Percentiles rank a stretch among this genome's conserved stretches.
Evolutionary conservation across 2,329 filamentous ascomycete species (phyloP).

Genomic region (Colletotrichum coccodes): DNA sequence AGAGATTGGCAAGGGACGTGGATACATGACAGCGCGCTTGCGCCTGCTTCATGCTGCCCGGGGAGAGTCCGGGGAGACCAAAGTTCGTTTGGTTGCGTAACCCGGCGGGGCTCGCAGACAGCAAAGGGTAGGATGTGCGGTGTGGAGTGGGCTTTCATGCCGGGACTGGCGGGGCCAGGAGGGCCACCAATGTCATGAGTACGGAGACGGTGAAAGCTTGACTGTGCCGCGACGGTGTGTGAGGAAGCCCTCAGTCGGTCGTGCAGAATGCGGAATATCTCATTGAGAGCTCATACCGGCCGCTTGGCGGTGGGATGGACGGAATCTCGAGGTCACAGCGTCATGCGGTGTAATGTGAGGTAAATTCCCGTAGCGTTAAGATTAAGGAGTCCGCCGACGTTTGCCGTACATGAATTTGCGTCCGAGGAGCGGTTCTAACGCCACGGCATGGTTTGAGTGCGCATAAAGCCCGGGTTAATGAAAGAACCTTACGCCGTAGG

Average conservation of each 20-base stretch:
- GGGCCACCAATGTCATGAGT: constrained; percentile 27
- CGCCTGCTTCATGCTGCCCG: constrained; percentile 7
- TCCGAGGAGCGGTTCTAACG: background rate
- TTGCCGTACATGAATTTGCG: background rate
- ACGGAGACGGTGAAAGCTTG: constrained; percentile 27
- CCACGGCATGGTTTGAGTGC: background rate
- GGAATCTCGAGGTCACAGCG: background rate
- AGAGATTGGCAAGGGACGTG: background rate
- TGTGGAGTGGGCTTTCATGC: constrained; percentile 1
- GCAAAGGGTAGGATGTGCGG: constrained; percentile 1
- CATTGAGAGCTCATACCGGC: background rate
- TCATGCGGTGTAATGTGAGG: background rate
- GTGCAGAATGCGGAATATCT: background rate
- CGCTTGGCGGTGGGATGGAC: background rate
- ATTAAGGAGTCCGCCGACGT: background rate
- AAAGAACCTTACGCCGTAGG: background rate
- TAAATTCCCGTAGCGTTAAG: background rate
- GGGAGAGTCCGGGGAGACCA: constrained; percentile 3
- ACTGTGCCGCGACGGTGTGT: background rate
- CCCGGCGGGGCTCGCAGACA: background rate
- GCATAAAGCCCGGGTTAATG: background rate
- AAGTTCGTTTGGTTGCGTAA: constrained; percentile 18
- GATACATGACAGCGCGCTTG: constrained; percentile 13
- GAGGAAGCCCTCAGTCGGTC: background rate
- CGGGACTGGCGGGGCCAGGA: constrained; percentile 26